Percentiles rank a stretch among this genome's conserved stretches.
These are phyloP conservation scores for Colletotrichum orbiculare DNA, from an alignment of 2,329 filamentous ascomycete genomes.

Conservation along the genomic window DNA sequence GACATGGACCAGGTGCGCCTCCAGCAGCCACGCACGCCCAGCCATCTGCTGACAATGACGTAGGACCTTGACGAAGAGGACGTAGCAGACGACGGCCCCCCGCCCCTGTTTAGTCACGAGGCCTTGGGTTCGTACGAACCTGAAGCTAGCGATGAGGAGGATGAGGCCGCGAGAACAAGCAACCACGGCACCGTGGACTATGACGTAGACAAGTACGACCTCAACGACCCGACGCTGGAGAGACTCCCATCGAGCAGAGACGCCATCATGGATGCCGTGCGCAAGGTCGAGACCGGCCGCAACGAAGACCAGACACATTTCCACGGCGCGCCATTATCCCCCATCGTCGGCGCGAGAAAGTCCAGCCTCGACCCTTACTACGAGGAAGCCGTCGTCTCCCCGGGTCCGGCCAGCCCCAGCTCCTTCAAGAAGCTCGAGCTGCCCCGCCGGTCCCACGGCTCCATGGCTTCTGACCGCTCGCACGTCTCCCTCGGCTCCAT, in stretches of 20 bases:
- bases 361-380: constrained; percentile 48
- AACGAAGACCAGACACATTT: constrained; percentile 52
- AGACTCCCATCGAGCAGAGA: constrained; percentile 57
- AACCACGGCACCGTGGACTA: constrained; percentile 35
- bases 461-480: constrained; percentile 47
- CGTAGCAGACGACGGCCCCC: constrained; percentile 39
- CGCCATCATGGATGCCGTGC: constrained; percentile 58
- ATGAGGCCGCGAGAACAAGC: constrained; percentile 24
- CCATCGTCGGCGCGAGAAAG: constrained; percentile 48
- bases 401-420: constrained; percentile 49
- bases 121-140: constrained; percentile 54
- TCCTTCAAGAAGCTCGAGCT: constrained; percentile 43
- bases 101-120: constrained; percentile 61
- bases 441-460: constrained; percentile 42
- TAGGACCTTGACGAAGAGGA: constrained; percentile 35
- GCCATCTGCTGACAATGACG: background rate
- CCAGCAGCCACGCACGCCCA: background rate
- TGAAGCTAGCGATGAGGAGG: constrained; percentile 46
- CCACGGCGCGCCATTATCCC: constrained; percentile 50
- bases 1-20: constrained; percentile 41
- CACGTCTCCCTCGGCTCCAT: constrained; percentile 58
- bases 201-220: constrained; percentile 47
- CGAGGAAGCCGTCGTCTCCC: constrained; percentile 49
- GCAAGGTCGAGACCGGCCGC: constrained; percentile 57
- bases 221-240: constrained; percentile 61